Conservation (phyloP, 176 grass and related monocot species). For the Oryza longistaminata region DNA sequence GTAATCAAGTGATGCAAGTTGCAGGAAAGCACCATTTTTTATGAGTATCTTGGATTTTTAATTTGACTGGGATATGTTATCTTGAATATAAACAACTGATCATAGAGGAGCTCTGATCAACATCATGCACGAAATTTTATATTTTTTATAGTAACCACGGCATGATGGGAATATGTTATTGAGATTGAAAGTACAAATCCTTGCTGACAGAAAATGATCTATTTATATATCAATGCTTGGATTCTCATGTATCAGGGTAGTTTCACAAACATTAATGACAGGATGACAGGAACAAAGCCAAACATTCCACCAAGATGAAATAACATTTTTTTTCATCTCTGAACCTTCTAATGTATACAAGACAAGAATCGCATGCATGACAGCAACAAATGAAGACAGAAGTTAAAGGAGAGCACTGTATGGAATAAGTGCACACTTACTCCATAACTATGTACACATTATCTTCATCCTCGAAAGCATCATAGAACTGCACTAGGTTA, state of each 20-base stretch:
- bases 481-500: conserved; percentile 96
- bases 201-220: background rate
- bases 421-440: conserved; percentile 57
- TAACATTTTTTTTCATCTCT: conserved; percentile 13
- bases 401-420: background rate
- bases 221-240: background rate
- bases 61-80: too few relatives aligned
- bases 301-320: conserved; percentile 14
- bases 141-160: conserved; percentile 6
- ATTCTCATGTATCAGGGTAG: background rate
- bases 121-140: background rate
- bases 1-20: conserved; percentile 15
- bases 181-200: conserved; percentile 1
- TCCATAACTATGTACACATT: conserved; percentile 99
- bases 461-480: conserved; percentile 96
- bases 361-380: background rate
- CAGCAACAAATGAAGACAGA: conserved; percentile 13
- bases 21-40: background rate
- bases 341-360: conserved; percentile 20
- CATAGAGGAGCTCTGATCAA: conserved; percentile 25
- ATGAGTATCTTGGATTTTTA: background rate
- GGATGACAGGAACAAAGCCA: background rate
- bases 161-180: background rate
- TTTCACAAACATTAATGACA: conserved; percentile 11
- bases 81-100: conserved; percentile 32